Conservation (phyloP, 352 stramenopile genomes). For the Phytophthora ohioensis region DNA sequence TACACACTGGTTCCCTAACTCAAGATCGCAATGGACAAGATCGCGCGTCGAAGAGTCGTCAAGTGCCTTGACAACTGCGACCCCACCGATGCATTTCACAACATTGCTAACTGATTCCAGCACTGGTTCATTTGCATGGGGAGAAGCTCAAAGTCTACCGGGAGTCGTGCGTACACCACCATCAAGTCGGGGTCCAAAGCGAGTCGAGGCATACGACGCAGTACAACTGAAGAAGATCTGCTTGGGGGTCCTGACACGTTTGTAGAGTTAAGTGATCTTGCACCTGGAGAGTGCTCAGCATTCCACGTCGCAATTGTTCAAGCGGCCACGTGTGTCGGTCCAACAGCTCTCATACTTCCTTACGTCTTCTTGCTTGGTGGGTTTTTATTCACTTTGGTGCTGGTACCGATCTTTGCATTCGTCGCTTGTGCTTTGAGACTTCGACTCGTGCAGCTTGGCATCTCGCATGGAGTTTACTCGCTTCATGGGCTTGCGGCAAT, state of each 20-base stretch:
- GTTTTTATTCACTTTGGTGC: conserved; percentile 50
- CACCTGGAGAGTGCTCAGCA: conserved; percentile 42
- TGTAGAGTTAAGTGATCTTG: conserved; percentile 52
- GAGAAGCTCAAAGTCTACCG: conserved; percentile 6
- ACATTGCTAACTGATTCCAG: background rate
- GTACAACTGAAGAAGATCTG: conserved; percentile 46
- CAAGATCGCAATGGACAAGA: conserved; percentile 28
- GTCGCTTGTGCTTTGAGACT: conserved; percentile 39
- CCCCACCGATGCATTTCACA: background rate
- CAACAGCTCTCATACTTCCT: conserved; percentile 46
- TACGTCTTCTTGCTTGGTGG: conserved; percentile 57
- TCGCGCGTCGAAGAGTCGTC: conserved; percentile 27
- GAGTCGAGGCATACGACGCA: conserved; percentile 16
- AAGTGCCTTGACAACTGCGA: background rate
- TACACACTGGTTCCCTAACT: conserved; percentile 15
- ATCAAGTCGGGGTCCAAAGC: conserved; percentile 22
- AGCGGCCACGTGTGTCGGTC: conserved; percentile 44
- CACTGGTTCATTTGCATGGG: conserved; percentile 15
- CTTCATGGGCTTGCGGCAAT: conserved; percentile 58
- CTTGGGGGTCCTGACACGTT: conserved; percentile 55
- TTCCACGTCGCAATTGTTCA: conserved; percentile 47
- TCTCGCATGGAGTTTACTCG: conserved; percentile 63
- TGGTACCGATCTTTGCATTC: conserved; percentile 46
- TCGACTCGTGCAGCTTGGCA: conserved; percentile 53
- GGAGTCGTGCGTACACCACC: conserved; percentile 15